Evolutionary conservation across 371 early-diverging fungal species (phyloP), one percentile per base, ranked within the genome.

Genomic region (Apophysomyces elegans): DNA sequence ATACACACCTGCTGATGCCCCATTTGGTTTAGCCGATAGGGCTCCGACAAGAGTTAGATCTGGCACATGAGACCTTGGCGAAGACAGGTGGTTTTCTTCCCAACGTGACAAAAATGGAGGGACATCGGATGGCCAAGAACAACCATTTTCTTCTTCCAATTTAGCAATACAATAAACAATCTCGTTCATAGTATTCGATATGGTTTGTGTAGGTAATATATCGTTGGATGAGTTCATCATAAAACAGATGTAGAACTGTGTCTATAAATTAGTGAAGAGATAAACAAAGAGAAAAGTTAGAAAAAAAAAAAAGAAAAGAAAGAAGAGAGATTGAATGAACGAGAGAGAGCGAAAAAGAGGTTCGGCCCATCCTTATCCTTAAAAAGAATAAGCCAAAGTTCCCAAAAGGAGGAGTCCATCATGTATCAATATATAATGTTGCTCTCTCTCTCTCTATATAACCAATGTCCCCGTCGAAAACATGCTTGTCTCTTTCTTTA

Each of bases 1-100:
- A 68, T 62, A 68, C 64, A 26, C 56, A 72, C 66, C 73, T 65
- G 73, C 69, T 69, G 73, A 72, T 69, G 58, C 68, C 45, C 11
- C 65, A 56, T 65, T 68, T 38, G 65, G 64, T 65, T 71, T 68
- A 68, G 56, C 62, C 37, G 50, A 56, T 45, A 56, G 21, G 57
- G n/a, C 21, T 45, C 61, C 61, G 47, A 50, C 36, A 32, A 45
- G 45, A n/a, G 32, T 61, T 56, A 50, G 47, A 50, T 35, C 44
- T n/a, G 61, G 50, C 46, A 45, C 46, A 45, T 45, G 46, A 45
- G 46, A n/a, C 46, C 46, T 45, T 45, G 46, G 46, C 46, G 16
- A 45, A 45, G 46, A 45, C 46, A 45, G 46, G 46, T 45, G 46
- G 46, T 45, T 45, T 45, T 45, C 46, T 45, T 45, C 46, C 46